Evolutionary conservation across 192 early-diverging fungal species (phyloP), one percentile per base, ranked within the genome.

Genomic region (Backusella sp.): DNA sequence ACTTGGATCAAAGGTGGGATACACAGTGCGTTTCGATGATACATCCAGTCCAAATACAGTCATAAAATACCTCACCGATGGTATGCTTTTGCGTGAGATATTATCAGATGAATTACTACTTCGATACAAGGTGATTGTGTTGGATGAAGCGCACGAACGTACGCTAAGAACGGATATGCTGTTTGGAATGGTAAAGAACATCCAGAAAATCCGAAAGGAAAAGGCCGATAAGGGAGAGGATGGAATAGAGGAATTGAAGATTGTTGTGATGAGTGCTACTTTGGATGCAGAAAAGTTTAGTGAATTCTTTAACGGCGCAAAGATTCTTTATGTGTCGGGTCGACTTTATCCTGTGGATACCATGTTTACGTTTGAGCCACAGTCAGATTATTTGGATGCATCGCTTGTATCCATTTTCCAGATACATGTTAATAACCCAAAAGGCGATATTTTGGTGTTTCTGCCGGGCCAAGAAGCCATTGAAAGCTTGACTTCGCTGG

Each of bases 141-240:
- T 99, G 41, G 98, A 99, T 75, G 98, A 99, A 79, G 98, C 98
- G 0, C 98, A 99, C 80, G 98, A 99, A 83, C 91, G 98, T n/a
- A 98, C 95, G 0, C 74, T 99, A 77, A 86, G 98, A 26, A 99
- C 98, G 0, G 98, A 99, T 81, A 94, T 99, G 53, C 77, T 99
- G 37, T 95, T 99, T 84, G 98, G 96, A 9, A 96, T 96, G 94
- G 86, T 98, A 19, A 96, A 96, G 79, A 90, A 86, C 6, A 96
- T 97, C 30, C 94, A 96, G 80, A 81, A 88, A 68, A 85, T 88
- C 42, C 80, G 97, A 17, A 73, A 73, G 15, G 85, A 88, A 0
- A 69, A 88, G 74, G 79, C 82, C 5, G 39, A 82, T 35, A 65
- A 84, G 19, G 83, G 83, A 14, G 76, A 80, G 21, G 84, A 73